Conservation (phyloP, 352 stramenopile genomes). For the Phytophthora foliorum region DNA sequence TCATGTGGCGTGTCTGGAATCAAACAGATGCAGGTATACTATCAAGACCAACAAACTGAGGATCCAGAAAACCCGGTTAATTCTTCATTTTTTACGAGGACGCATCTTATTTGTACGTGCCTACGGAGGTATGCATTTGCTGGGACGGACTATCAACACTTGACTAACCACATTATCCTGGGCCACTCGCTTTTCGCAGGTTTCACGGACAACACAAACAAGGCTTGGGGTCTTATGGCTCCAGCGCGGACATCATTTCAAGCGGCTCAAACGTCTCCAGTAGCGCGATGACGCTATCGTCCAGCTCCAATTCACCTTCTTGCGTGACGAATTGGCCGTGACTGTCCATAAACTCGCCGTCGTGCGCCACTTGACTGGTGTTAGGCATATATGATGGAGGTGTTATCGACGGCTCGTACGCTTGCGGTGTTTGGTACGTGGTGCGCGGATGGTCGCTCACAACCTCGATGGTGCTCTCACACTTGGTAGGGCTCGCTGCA, state of each 20-base stretch:
- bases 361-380: slow-evolving; percentile 18
- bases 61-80: slow-evolving; percentile 9
- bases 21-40: too few relatives aligned
- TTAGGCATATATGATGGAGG: slow-evolving; percentile 10
- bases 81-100: slow-evolving; percentile 42
- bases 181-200: slow-evolving; percentile 22
- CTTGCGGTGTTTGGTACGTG: slow-evolving; percentile 11
- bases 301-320: slow-evolving; percentile 40
- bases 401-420: slow-evolving; percentile 12
- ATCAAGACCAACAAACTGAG: neutral
- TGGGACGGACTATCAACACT: slow-evolving; percentile 39
- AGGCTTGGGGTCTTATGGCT: slow-evolving; percentile 14
- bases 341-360: slow-evolving; percentile 36
- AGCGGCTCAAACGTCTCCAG: slow-evolving; percentile 49
- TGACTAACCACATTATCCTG: slow-evolving; percentile 36
- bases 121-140: slow-evolving; percentile 32
- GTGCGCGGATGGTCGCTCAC: slow-evolving; percentile 22
- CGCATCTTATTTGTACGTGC: slow-evolving; percentile 40
- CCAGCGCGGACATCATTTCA: slow-evolving; percentile 46
- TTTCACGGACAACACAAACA: slow-evolving; percentile 36
- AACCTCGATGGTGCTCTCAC: slow-evolving; percentile 21
- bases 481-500: slow-evolving; percentile 30
- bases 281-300: slow-evolving; percentile 47
- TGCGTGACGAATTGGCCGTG: slow-evolving; percentile 36
- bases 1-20: too few relatives aligned